Evolutionary conservation across 2,329 filamentous ascomycete species (phyloP), one percentile per base, ranked within the genome.

Genomic region (Bretziella fagacearum): DNA sequence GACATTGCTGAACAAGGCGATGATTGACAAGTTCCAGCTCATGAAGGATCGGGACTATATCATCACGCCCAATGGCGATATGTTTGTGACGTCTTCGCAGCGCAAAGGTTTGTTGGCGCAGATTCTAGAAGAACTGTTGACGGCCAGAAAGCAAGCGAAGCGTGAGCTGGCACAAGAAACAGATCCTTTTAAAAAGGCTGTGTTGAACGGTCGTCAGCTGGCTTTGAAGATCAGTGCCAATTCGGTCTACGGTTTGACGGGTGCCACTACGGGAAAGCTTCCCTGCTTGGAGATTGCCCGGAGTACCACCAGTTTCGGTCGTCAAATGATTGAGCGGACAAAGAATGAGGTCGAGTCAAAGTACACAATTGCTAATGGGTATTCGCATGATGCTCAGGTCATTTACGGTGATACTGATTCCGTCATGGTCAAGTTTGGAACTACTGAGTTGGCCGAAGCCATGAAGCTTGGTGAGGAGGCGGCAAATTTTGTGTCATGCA

Each of bases 401-500:
- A 93, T 98, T 53, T 98, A 98, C 56, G 91, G 91, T 66, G 91
- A 98, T 63, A 98, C 91, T 2, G 91, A 98, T 71, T 98, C 91
- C 6, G 91, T 98, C 65, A 98, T 98, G 91, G 89, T 98, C 52
- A 96, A 95, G 59, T 98, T 98, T 55, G 91, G 91, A 36, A 87
- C 86, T 7, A 79, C 77, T 35, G 86, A 95, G 53, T 69, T 98
- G 15, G 72, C 75, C 4, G 84, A 91, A 53, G 81, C 86, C 18
- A 98, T 98, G 91, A 86, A 82, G 57, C 69, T 98, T 20, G 91
- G 91, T n/a, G 74, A 94, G 58, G 87, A 98, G 61, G 91, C 91
- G 8, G 83, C 91, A 1, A 71, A 79, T 17, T 93, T 70, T 55
- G 91, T 98, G 33, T 95, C 91, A 3, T 73, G 74, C 39, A 94